These are phyloP conservation scores for Polytrichum commune DNA, from an alignment of 225 moss, liverwort and hornwort genomes.

Conservation along the genomic window DNA sequence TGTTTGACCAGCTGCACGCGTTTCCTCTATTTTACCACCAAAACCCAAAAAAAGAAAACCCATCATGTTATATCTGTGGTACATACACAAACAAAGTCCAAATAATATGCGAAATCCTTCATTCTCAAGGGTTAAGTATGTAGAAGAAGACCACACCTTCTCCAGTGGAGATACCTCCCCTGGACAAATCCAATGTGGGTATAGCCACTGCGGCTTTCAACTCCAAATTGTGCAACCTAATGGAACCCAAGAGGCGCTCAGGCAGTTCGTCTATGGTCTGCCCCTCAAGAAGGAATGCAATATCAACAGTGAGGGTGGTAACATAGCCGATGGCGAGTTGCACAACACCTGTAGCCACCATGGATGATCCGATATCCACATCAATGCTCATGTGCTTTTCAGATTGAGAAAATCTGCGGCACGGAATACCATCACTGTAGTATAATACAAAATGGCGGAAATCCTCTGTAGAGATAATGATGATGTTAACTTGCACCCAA, in stretches of 20 bases:
- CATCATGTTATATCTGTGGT: neutral
- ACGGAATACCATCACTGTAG: neutral
- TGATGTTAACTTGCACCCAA: no score
- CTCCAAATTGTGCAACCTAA: constrained; percentile 35
- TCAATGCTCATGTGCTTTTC: constrained; percentile 37
- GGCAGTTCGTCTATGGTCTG: constrained; percentile 47
- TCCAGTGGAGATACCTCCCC: constrained; percentile 2
- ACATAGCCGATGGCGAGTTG: constrained; percentile 43
- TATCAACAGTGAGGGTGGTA: constrained; percentile 35
- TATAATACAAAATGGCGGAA: no score
- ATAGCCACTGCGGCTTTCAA: constrained; percentile 11
- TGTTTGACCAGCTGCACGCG: neutral
- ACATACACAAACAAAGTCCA: neutral
- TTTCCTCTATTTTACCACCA: neutral
- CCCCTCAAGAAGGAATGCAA: constrained; percentile 48
- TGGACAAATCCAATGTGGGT: constrained; percentile 6
- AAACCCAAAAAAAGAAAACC: no score
- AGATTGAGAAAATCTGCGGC: constrained; percentile 20
- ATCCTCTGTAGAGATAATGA: no score
- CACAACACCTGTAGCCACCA: constrained; percentile 47
- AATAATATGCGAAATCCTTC: neutral
- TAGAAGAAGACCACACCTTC: constrained; percentile 4
- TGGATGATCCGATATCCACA: constrained; percentile 50
- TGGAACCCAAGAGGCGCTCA: constrained; percentile 32
- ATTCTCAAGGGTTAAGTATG: neutral